Conservation (phyloP, 108 stramenopile genomes). For the Cyclotella baltica region DNA sequence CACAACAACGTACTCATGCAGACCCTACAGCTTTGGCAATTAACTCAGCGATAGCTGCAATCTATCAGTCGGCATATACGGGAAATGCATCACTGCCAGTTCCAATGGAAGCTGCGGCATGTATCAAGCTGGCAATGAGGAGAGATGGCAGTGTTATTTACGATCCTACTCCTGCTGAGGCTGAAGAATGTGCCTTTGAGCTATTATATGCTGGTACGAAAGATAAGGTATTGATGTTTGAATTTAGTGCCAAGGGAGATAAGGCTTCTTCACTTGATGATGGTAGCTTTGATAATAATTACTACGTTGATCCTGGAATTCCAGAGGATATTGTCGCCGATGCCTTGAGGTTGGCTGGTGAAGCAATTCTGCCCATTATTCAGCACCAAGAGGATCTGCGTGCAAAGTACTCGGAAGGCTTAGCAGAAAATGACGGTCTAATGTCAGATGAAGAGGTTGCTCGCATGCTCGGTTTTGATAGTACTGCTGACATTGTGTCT, state of each 20-base stretch:
- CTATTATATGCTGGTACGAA: conserved; percentile 71
- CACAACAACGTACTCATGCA: conserved; percentile 39
- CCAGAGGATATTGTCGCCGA: conserved; percentile 33
- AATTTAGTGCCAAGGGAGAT: conserved; percentile 41
- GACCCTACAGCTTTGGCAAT: conserved; percentile 75
- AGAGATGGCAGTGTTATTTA: conserved; percentile 51
- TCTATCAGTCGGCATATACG: conserved; percentile 61
- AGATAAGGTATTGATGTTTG: conserved; percentile 63
- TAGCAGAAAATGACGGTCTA: conserved; percentile 22
- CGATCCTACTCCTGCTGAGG: conserved; percentile 47
- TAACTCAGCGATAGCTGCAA: conserved; percentile 83
- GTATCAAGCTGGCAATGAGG: conserved; percentile 49
- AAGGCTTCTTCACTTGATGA: neutral
- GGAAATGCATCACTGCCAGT: conserved; percentile 12
- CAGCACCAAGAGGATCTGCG: conserved; percentile 48
- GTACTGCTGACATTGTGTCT: neutral
- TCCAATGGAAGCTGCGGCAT: conserved; percentile 63
- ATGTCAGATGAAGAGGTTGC: conserved; percentile 44
- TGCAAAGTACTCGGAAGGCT: neutral
- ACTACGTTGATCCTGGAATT: conserved; percentile 36
- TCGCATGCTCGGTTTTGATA: conserved; percentile 41
- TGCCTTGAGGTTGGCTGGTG: conserved; percentile 58
- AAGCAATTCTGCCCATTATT: conserved; percentile 56
- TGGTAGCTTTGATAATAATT: conserved; percentile 6
- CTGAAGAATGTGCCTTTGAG: conserved; percentile 36